Evolutionary conservation across 495 filamentous ascomycete genomes (phyloP).

Genomic region (Aspergillus saccharolyticus): DNA sequence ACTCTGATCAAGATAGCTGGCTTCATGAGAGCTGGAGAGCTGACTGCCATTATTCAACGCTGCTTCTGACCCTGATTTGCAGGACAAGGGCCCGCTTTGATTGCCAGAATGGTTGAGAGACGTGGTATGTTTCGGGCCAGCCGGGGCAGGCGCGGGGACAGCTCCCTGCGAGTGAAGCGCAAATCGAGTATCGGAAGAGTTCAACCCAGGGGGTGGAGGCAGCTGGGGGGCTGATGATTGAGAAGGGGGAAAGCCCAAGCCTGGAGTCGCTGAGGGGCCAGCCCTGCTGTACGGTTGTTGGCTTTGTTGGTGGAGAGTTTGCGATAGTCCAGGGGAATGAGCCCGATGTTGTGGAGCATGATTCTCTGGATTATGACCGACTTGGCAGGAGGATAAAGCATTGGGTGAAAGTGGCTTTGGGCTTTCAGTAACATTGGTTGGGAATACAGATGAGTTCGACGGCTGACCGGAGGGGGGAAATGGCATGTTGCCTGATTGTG

Average conservation of each 20-base stretch:
- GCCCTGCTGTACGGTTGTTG: conserved; percentile 60
- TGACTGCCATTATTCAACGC: conserved; percentile 21
- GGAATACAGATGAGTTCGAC: conserved; percentile 56
- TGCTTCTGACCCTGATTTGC: conserved; percentile 27
- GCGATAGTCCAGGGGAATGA: conserved; percentile 65
- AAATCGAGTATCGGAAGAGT: conserved; percentile 43
- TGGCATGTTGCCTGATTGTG: conserved; percentile 44
- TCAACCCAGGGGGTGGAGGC: conserved; percentile 48
- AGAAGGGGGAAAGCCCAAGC: conserved; percentile 33
- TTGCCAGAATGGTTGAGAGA: conserved; percentile 40
- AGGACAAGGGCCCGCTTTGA: conserved; percentile 28
- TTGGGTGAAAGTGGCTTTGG: conserved; percentile 81
- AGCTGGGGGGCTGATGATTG: conserved; percentile 45
- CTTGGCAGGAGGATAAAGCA: conserved; percentile 55
- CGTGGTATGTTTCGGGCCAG: conserved; percentile 27
- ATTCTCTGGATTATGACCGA: conserved; percentile 48
- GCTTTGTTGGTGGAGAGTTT: conserved; percentile 62
- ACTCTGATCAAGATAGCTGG: conserved; percentile 28
- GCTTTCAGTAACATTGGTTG: conserved; percentile 75
- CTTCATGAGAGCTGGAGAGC: conserved; percentile 19
- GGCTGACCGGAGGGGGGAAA: conserved; percentile 43
- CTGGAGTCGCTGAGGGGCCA: conserved; percentile 21
- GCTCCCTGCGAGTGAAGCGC: conserved; percentile 31
- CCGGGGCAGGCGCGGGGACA: conserved; percentile 11
- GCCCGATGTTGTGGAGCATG: conserved; percentile 48